These are phyloP conservation scores for Tulasnella sp. DNA, from an alignment of 768 basidiomycete genomes.

Conservation along the genomic window DNA sequence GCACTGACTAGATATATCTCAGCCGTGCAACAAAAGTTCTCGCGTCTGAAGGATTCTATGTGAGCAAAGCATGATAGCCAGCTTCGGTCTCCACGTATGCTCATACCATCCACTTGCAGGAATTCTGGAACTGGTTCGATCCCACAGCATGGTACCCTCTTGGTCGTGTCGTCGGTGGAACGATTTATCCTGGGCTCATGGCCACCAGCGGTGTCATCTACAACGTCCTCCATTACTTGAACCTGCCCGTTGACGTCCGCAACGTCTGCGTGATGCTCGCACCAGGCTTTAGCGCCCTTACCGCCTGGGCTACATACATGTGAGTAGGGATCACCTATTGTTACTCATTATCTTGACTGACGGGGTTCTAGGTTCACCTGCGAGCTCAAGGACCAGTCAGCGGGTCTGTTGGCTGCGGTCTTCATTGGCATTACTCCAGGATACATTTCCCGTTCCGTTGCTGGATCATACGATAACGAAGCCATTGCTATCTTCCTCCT, in stretches of 20 bases:
- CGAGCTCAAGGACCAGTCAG: slow-evolving; percentile 90
- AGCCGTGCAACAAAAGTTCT: slow-evolving; percentile 91
- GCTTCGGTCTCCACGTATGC: background rate
- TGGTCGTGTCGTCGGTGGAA: slow-evolving; percentile 95
- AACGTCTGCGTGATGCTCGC: slow-evolving; percentile 96
- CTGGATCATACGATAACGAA: slow-evolving; percentile 99
- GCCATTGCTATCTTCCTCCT: slow-evolving; percentile 99
- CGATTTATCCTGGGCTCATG: slow-evolving; percentile 97
- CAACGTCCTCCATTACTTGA: slow-evolving; percentile 73
- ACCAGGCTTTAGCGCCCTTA: slow-evolving; percentile 92
- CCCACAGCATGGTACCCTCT: slow-evolving; percentile 99
- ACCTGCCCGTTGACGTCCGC: slow-evolving; percentile 94
- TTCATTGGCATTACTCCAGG: slow-evolving; percentile 98
- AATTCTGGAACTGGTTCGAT: slow-evolving; percentile 99
- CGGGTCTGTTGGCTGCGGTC: slow-evolving; percentile 92
- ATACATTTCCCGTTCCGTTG: slow-evolving; percentile 97
- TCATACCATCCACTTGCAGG: slow-evolving; percentile 37
- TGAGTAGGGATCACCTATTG: slow-evolving; percentile 30
- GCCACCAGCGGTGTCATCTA: slow-evolving; percentile 96
- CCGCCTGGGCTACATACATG: slow-evolving; percentile 96
- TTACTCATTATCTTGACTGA: slow-evolving; percentile 6
- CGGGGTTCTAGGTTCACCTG: slow-evolving; percentile 69
- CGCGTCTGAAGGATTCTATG: slow-evolving; percentile 91
- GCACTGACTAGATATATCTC: slow-evolving; percentile 2
- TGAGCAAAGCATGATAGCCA: slow-evolving; percentile 32